Conservation (phyloP, 2,329 filamentous ascomycete species). For the Claviceps sp. region DNA sequence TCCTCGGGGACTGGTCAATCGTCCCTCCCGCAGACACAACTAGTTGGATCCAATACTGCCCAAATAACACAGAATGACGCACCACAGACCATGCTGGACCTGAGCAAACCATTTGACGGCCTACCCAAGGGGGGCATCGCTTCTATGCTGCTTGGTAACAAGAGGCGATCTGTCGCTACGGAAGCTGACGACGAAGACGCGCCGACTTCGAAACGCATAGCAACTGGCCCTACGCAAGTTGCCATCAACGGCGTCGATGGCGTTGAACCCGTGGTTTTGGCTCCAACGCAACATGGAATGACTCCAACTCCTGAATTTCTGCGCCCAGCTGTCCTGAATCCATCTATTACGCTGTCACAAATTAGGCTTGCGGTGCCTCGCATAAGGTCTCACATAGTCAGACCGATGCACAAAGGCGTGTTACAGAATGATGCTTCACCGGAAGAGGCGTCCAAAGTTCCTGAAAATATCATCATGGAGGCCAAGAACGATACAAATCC, state of each 20-base stretch:
- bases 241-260: constrained; percentile 67
- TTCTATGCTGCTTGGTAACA: constrained; percentile 80
- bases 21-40: constrained; percentile 74
- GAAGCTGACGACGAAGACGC: constrained; percentile 61
- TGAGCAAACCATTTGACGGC: constrained; percentile 88
- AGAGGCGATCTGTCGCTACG: constrained; percentile 62
- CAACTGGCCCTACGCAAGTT: constrained; percentile 59
- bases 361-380: constrained; percentile 79
- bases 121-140: constrained; percentile 80
- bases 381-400: constrained; percentile 67
- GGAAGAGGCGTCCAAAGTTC: constrained; percentile 48
- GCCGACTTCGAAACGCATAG: constrained; percentile 34
- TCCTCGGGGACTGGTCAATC: constrained; percentile 78
- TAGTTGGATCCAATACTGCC: constrained; percentile 62
- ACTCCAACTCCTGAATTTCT: constrained; percentile 69
- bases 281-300: constrained; percentile 44
- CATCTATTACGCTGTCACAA: constrained; percentile 68
- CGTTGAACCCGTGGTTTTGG: constrained; percentile 58
- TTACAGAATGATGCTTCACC: constrained; percentile 37
- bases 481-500: constrained; percentile 69
- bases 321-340: constrained; percentile 75
- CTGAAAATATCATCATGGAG: constrained; percentile 70
- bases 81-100: constrained; percentile 72
- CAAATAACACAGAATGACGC: constrained; percentile 53
- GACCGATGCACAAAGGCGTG: constrained; percentile 60